Evolutionary conservation across 2,329 filamentous ascomycete genomes (phyloP).

Genomic region (Fusarium nanum): DNA sequence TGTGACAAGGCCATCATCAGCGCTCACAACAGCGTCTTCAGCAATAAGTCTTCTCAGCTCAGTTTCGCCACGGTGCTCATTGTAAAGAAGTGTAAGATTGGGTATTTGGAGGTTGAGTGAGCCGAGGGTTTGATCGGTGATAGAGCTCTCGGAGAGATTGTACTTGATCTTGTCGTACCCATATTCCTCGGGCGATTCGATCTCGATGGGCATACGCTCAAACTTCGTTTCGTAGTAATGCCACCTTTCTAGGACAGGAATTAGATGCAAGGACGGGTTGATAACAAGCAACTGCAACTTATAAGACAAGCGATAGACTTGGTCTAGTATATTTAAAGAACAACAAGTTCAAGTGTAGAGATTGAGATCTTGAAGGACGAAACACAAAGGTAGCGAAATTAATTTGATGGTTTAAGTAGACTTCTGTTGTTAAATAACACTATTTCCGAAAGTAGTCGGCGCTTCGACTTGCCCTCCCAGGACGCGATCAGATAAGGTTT

Average conservation of each 20-base stretch:
- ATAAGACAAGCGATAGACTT: too few relatives aligned
- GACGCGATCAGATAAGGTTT: too few relatives aligned
- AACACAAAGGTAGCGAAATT: too few relatives aligned
- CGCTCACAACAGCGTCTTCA: neutral
- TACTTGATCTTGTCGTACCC: neutral
- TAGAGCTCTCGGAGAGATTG: neutral
- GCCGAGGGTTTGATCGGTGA: neutral
- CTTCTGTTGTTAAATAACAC: too few relatives aligned
- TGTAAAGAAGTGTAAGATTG: neutral
- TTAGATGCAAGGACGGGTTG: too few relatives aligned
- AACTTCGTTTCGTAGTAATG: neutral
- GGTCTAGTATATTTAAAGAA: too few relatives aligned
- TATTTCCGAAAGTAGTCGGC: neutral
- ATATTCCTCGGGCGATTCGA: conserved; percentile 4
- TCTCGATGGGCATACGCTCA: conserved; percentile 8
- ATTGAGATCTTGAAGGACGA: too few relatives aligned
- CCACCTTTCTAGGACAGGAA: neutral
- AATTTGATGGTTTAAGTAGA: too few relatives aligned
- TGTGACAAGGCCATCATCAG: neutral
- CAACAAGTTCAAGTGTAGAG: too few relatives aligned
- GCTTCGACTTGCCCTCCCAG: neutral
- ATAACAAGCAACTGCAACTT: too few relatives aligned
- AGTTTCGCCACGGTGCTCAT: neutral
- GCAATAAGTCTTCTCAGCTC: neutral
- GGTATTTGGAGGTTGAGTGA: neutral